Base-by-base conservation (phyloP, 345 rosid genomes). In the Gossypium ekmanianum region DNA sequence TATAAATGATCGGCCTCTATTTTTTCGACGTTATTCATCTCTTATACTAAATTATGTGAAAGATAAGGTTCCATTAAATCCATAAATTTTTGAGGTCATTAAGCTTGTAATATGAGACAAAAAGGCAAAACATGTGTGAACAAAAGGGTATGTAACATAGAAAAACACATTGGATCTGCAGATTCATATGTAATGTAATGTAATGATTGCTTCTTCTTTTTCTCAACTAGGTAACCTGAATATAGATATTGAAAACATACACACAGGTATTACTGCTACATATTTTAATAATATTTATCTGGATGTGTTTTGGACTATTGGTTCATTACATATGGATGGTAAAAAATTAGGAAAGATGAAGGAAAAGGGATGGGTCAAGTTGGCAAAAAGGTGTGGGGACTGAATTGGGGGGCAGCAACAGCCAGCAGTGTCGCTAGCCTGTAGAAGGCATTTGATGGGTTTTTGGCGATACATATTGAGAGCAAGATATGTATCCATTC, bases 371-470 rank as follows among this genome's bases (percentile, higher is more conserved):
- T 43, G 58, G 72, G 48, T 47, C 56, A 24, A 24, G 14, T 48
- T 68, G 72, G 72, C 43, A 26, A 26, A 50, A 50, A 50, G 20
- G 58, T 68, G 72, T 68, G 72, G 72, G 72, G 72, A 68, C 72
- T 48, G 5, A 50, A 68, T 5, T 5, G 41, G 18, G 34, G 72
- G 72, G 58, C 22, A 68, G 43, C 43, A 51, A 0, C 29, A 18
- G 70, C 70, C 52, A 44, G 52, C 72, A 50, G 20, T 68, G 58
- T 68, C 72, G 72, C 72, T 68, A 68, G 72, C 72, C 72, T 68
- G 58, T 20, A 26, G 22, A 26, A 68, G 44, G 44, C 43, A 68
- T 68, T 50, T 26, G 72, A 26, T 68, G 72, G 43, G 22, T 6
- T 68, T 68, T 68, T 68, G 72, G 72, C 72, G 9, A 68, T 41